Percentiles rank a stretch among this genome's conserved stretches.
phyloP scores from a whole-genome alignment of 495 filamentous ascomycete genomes.

The Lepraria neglecta region DNA sequence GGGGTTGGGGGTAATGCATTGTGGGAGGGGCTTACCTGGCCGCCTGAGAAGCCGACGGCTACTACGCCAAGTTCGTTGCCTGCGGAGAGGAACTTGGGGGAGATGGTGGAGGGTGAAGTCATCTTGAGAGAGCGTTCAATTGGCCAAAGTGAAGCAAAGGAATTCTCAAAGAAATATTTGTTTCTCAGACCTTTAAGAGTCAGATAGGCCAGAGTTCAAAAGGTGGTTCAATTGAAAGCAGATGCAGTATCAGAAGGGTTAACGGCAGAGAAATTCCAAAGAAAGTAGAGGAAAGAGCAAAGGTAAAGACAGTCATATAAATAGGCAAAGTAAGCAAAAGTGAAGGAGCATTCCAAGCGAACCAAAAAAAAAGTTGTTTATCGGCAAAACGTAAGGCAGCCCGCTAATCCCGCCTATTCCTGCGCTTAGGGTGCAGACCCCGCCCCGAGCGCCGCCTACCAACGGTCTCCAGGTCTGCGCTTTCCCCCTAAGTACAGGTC shows the following conservation, averaged over 20 bases:
- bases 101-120: constrained; percentile 65
- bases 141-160: neutral
- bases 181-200: neutral
- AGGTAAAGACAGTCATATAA: constrained; percentile 14
- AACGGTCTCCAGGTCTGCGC: neutral
- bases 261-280: neutral
- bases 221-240: too few species aligned
- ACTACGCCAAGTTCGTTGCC: constrained; percentile 80
- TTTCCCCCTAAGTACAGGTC: constrained; percentile 19
- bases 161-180: neutral
- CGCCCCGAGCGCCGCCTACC: constrained; percentile 1
- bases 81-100: constrained; percentile 73
- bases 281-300: neutral
- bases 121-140: constrained; percentile 32
- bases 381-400: constrained; percentile 13
- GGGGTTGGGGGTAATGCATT: constrained; percentile 9
- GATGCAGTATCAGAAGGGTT: neutral
- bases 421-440: constrained; percentile 22
- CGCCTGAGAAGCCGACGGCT: constrained; percentile 94
- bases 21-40: constrained; percentile 58
- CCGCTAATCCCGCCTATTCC: constrained; percentile 15
- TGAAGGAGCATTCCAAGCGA: neutral
- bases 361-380: constrained; percentile 1
- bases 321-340: neutral
- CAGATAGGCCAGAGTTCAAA: too few species aligned